Evolutionary conservation across 352 stramenopile genomes (phyloP), one percentile per base, ranked within the genome.

Genomic region (Saprolegnia diclina): DNA sequence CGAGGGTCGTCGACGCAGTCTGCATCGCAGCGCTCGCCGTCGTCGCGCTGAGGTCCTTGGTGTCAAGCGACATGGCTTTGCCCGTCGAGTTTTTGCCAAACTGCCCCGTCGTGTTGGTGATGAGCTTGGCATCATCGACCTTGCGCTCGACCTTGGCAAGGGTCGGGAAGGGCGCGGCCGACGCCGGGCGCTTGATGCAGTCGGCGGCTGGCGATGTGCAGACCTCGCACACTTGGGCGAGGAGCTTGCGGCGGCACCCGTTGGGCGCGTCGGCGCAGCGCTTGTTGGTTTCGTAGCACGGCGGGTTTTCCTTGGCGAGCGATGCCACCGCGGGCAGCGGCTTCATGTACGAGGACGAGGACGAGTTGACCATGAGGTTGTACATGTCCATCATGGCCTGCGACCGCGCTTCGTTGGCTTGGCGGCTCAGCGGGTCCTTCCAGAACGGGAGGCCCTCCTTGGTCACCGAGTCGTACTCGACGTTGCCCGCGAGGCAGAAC

Each of bases 271-370:
- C 74, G 0, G 78, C 82, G 53, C 85, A 93, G 56, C 66, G 54
- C 0, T 73, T 69, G n/a, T 46, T 79, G 77, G 89, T 93, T 55
- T 82, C 64, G 68, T 90, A 88, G 75, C 85, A 94, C 54, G 78
- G 68, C 6, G 85, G 85, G 72, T 93, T 93, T 5, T 40, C 50
- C 0, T 64, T 67, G 7, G 71, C 76, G 22, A 93, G 75, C 50
- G 66, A 48, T 0, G 67, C 68, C 16, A 90, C 42, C 0, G 56
- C 72, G 26, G 85, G 82, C 11, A 92, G 74, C 21, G 81, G 42
- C 21, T 50, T 54, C 76, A 90, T 90, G 46, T 54, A 29, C 59
- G 77, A 81, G 48, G 70, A 59, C 10, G 67, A 72, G 14, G 69
- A 69, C 35, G 77, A 57, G 22, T 80, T 72, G 45, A 68, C 72